These are phyloP conservation scores for Akebia trifoliata DNA, from an alignment of 164 flowering plant genomes.

Conservation along the genomic window DNA sequence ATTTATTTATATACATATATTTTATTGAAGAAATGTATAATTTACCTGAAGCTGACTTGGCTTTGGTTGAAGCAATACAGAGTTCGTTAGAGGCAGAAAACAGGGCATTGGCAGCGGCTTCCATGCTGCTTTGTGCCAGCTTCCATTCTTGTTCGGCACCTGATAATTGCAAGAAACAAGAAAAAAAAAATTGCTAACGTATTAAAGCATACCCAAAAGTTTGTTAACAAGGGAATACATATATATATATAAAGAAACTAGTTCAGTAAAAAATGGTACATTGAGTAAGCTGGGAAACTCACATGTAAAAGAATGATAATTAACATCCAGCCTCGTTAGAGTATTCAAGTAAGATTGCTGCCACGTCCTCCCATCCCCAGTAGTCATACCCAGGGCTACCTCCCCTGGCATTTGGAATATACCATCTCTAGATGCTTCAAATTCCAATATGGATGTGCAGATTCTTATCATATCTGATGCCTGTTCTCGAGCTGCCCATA, in stretches of 20 bases:
- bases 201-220: neutral
- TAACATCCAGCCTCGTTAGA: constrained; percentile 66
- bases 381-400: constrained; percentile 28
- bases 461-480: constrained; percentile 63
- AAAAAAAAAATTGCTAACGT: constrained; percentile 6
- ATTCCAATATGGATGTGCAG: constrained; percentile 73
- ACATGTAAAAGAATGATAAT: constrained; percentile 81
- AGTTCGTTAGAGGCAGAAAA: constrained; percentile 77
- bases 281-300: constrained; percentile 24
- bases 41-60: constrained; percentile 84
- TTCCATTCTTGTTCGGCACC: constrained; percentile 93
- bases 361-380: constrained; percentile 71
- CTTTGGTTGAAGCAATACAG: constrained; percentile 59
- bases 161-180: constrained; percentile 20
- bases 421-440: constrained; percentile 97
- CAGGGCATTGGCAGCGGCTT: constrained; percentile 69
- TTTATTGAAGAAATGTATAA: neutral
- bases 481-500: constrained; percentile 69
- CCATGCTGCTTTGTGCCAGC: constrained; percentile 73
- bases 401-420: constrained; percentile 44
- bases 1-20: neutral
- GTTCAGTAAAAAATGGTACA: no score
- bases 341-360: constrained; percentile 76
- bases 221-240: neutral
- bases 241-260: neutral